Percentiles rank a stretch among this genome's conserved stretches.
These are phyloP conservation scores for Cladosporium sp. DNA, from an alignment of 2,329 filamentous ascomycete genomes.

Conservation along the genomic window DNA sequence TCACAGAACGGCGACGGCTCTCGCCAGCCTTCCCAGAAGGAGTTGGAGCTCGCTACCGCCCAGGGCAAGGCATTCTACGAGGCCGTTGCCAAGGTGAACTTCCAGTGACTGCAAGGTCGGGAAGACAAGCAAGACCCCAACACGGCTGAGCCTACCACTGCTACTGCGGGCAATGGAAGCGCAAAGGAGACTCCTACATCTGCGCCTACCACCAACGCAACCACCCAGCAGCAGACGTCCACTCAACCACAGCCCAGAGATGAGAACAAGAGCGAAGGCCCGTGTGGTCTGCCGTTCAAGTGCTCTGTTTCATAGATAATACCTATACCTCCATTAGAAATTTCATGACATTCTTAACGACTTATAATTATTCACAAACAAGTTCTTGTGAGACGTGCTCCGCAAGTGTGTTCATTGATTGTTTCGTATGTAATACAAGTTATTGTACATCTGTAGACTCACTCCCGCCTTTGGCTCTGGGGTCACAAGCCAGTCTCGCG, in stretches of 20 bases:
- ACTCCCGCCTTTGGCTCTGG: not conserved
- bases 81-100: conserved; percentile 68
- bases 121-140: conserved; percentile 29
- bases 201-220: not conserved
- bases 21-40: conserved; percentile 72
- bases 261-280: conserved; percentile 61
- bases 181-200: conserved; percentile 11
- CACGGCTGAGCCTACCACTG: not conserved
- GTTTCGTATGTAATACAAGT: not conserved
- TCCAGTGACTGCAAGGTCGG: conserved; percentile 73
- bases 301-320: conserved; percentile 62
- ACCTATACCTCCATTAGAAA: conserved; percentile 15
- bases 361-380: no score
- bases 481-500: not conserved
- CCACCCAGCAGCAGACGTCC: conserved; percentile 32
- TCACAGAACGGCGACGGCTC: conserved; percentile 65
- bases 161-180: conserved; percentile 16
- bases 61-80: conserved; percentile 88
- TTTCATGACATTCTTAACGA: not conserved
- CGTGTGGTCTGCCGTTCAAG: conserved; percentile 75
- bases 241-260: conserved; percentile 37
- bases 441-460: not conserved
- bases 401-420: no score
- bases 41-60: conserved; percentile 74
- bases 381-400: no score